Evolutionary conservation across 2,329 filamentous ascomycete genomes (phyloP).

Genomic region (Zalaria sp.): DNA sequence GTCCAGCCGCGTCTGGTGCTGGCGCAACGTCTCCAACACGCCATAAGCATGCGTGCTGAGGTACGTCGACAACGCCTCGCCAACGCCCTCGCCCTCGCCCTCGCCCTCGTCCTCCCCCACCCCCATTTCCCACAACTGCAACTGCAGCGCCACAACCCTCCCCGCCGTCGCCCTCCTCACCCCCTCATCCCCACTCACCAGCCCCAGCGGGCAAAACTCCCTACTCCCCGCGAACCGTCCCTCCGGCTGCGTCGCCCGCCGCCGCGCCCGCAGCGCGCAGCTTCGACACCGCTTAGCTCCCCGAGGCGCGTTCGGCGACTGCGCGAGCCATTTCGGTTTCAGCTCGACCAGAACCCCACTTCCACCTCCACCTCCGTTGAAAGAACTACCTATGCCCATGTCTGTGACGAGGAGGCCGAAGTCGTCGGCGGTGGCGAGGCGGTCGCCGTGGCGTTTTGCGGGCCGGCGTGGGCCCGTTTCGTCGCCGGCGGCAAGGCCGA

Average conservation of each 20-base stretch:
- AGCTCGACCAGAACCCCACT: conserved; percentile 22
- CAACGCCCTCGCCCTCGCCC: too few relatives aligned
- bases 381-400: conserved; percentile 12
- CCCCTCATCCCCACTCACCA: conserved; percentile 18
- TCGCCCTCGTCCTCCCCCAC: too few relatives aligned
- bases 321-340: conserved; percentile 35
- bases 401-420: conserved; percentile 20
- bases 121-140: too few relatives aligned
- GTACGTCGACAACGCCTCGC: conserved; percentile 3
- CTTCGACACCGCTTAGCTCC: conserved; percentile 28
- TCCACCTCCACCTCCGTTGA: too few relatives aligned
- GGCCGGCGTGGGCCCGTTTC: conserved; percentile 8
- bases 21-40: conserved; percentile 22
- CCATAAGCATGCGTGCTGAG: conserved; percentile 17
- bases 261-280: conserved; percentile 27
- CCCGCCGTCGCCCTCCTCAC: conserved; percentile 6
- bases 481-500: not conserved
- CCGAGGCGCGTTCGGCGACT: conserved; percentile 29
- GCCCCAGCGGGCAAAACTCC: conserved; percentile 25
- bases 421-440: conserved; percentile 12
- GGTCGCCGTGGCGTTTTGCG: conserved; percentile 11
- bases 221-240: not conserved
- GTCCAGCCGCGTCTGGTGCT: conserved; percentile 25
- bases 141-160: too few relatives aligned
- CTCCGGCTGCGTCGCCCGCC: conserved; percentile 8